phyloP scores from a whole-genome alignment of 129 eudicot genomes.

The Artemisia annua region DNA sequence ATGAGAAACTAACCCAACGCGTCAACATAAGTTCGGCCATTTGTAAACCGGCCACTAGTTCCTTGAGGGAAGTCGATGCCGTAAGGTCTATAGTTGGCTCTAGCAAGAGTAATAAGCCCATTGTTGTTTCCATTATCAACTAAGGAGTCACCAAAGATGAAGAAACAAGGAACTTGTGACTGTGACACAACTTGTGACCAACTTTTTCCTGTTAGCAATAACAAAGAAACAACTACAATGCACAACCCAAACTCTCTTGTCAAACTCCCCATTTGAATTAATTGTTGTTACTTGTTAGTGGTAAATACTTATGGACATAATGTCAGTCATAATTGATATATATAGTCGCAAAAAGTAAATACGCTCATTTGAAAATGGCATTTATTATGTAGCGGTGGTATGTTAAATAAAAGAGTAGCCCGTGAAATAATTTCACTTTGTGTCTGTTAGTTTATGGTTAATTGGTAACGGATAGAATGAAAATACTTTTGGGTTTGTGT shows the following conservation, averaged over 20 bases:
- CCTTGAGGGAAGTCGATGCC: constrained; percentile 86
- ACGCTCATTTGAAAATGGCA: constrained; percentile 14
- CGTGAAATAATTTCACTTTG: constrained; percentile 4
- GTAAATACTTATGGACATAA: too few species aligned
- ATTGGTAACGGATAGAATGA: constrained; percentile 13
- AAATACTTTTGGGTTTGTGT: constrained; percentile 14
- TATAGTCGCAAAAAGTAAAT: constrained; percentile 9
- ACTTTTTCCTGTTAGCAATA: constrained; percentile 15
- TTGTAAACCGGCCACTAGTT: constrained; percentile 76
- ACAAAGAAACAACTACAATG: constrained; percentile 14
- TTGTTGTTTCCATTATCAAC: constrained; percentile 95
- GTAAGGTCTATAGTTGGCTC: constrained; percentile 83
- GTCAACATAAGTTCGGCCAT: constrained; percentile 86
- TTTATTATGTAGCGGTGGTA: constrained; percentile 15
- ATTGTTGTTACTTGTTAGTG: neutral
- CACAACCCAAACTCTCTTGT: constrained; percentile 18
- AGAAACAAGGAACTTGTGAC: constrained; percentile 73
- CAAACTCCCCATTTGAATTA: constrained; percentile 22
- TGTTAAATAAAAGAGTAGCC: constrained; percentile 4
- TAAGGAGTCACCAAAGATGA: constrained; percentile 82
- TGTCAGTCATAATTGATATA: too few species aligned
- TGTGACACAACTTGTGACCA: constrained; percentile 35
- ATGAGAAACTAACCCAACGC: constrained; percentile 51
- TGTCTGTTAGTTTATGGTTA: constrained; percentile 2
- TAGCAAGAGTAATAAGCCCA: constrained; percentile 61